These are phyloP conservation scores for Puccinia polysora DNA, from an alignment of 1,284 basidiomycete genomes.

Conservation along the genomic window DNA sequence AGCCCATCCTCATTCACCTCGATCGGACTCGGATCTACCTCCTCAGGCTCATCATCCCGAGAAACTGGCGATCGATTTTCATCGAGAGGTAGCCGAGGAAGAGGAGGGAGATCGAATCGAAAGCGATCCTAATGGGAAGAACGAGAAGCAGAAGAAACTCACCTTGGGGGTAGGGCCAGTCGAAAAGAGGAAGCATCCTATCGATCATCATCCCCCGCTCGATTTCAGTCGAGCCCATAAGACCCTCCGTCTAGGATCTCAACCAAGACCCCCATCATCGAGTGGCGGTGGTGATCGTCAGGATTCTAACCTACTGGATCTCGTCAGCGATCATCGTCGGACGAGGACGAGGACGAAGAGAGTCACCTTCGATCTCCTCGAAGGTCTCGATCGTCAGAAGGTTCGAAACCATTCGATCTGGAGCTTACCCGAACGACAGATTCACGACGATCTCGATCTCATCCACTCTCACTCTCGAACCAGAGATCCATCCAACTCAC, in stretches of 20 bases:
- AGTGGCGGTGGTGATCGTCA: not conserved
- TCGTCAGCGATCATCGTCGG: not conserved
- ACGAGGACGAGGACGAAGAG: not conserved
- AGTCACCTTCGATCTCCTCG: not conserved
- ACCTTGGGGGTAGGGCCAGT: not conserved
- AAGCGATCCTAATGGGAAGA: not conserved
- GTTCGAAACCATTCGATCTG: not conserved
- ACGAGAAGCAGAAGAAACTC: not conserved
- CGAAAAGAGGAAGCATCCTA: not conserved
- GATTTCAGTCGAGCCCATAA: no score
- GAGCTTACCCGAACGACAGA: not conserved
- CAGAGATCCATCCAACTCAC: not conserved
- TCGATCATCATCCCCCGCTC: no score
- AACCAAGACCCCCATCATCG: not conserved
- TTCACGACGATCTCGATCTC: slow-evolving; percentile 2
- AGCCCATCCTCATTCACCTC: no score
- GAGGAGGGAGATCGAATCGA: not conserved
- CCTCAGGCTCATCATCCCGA: not conserved
- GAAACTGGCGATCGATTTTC: not conserved
- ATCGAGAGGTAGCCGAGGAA: not conserved
- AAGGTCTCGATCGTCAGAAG: not conserved
- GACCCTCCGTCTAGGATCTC: not conserved
- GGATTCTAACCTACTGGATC: no score
- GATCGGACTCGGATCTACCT: no score
- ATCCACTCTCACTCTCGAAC: slow-evolving; percentile 1